These are phyloP conservation scores for Metschnikowia bowlesiae DNA, from an alignment of 805 yeast genomes.

Conservation along the genomic window DNA sequence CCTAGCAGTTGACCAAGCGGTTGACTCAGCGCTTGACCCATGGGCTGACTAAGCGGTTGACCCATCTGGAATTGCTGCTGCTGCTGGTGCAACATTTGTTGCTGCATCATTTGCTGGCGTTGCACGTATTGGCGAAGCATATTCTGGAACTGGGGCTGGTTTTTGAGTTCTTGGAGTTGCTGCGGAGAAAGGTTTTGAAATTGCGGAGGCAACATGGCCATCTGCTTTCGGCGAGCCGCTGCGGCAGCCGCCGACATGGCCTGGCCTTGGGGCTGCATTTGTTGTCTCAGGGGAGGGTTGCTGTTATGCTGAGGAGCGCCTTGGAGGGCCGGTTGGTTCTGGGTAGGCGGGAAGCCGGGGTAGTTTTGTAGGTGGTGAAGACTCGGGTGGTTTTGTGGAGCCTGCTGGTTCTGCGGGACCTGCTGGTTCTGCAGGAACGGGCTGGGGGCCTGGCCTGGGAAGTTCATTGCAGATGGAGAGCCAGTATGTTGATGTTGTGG, in stretches of 20 bases:
- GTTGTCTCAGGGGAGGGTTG: slow-evolving; percentile 5
- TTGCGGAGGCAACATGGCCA: slow-evolving; percentile 25
- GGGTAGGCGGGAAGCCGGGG: not conserved
- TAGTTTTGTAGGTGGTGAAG: slow-evolving; percentile 4
- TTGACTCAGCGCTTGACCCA: not conserved
- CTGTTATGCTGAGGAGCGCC: not conserved
- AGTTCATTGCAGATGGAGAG: slow-evolving; percentile 10
- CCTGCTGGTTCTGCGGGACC: slow-evolving; percentile 1
- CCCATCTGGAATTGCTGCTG: slow-evolving; percentile 4
- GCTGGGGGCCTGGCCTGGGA: slow-evolving; percentile 8
- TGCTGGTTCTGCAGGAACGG: slow-evolving; percentile 7
- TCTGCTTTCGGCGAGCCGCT: slow-evolving; percentile 21
- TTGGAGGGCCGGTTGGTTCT: not conserved
- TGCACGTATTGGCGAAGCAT: slow-evolving; percentile 38
- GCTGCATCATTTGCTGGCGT: slow-evolving; percentile 38
- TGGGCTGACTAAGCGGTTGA: not conserved
- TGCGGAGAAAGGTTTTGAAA: slow-evolving; percentile 34
- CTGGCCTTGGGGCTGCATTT: slow-evolving; percentile 2
- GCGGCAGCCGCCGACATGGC: slow-evolving; percentile 8
- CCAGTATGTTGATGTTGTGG: not conserved
- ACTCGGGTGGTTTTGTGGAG: not conserved
- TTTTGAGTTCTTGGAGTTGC: slow-evolving; percentile 39
- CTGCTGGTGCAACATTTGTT: slow-evolving; percentile 15
- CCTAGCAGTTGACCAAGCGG: not conserved
- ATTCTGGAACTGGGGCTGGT: slow-evolving; percentile 41